A percentile compares a stretch with the other conserved stretches of the same genome.
Evolutionary conservation across 441 rosid genomes (phyloP).

Genomic region (Brassica hybrid): DNA sequence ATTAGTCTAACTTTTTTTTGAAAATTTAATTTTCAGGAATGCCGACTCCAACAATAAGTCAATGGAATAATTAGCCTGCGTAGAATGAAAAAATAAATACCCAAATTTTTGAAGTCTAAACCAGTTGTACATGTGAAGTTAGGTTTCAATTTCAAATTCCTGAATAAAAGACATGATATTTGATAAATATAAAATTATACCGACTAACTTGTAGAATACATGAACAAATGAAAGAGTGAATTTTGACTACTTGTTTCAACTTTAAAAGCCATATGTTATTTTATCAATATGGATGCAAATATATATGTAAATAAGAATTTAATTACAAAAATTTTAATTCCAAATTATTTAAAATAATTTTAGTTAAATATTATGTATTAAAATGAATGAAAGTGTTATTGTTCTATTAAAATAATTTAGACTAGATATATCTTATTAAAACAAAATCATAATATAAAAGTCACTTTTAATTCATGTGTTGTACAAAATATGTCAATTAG

Average conservation of each 20-base stretch:
- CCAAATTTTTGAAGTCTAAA: not conserved
- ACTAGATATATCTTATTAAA: not conserved
- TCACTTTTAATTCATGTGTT: not conserved
- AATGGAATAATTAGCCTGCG: not conserved
- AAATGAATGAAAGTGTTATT: not conserved
- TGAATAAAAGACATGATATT: not conserved
- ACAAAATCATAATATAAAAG: no score
- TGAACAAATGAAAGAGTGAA: not conserved
- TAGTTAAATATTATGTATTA: not conserved
- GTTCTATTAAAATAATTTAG: not conserved
- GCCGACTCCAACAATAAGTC: conserved; percentile 28
- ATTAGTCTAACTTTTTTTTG: conserved; percentile 10
- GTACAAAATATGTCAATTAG: not conserved
- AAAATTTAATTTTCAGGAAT: not conserved
- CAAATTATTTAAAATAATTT: not conserved
- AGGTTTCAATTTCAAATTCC: not conserved
- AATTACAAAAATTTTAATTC: not conserved
- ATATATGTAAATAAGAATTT: not conserved
- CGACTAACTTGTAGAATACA: not conserved
- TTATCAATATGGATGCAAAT: conserved; percentile 10
- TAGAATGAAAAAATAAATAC: not conserved
- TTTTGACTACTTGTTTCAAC: not conserved
- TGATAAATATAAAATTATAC: not conserved
- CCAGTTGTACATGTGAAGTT: not conserved
- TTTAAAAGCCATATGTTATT: not conserved